A percentile compares a stretch with the other conserved stretches of the same genome.
These are phyloP conservation scores for Hysterium pulicare DNA, from an alignment of 2,329 filamentous ascomycete species.

Conservation along the genomic window DNA sequence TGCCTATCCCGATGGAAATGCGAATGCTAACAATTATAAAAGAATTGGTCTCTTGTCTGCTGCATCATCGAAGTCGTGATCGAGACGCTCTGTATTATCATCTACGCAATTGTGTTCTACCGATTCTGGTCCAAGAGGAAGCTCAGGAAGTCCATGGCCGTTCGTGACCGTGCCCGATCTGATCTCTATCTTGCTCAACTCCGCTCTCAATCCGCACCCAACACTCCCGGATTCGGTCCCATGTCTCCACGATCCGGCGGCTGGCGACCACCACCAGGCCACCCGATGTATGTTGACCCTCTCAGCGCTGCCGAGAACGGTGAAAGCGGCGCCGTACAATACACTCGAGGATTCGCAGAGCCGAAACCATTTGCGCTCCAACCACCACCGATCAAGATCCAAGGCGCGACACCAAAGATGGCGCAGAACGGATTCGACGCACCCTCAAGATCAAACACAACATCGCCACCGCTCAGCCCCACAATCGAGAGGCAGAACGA, in stretches of 20 bases:
- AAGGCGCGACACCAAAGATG: conserved; percentile 70
- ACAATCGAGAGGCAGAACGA: conserved; percentile 52
- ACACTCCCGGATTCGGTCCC: conserved; percentile 79
- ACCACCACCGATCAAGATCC: conserved; percentile 75
- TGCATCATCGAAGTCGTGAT: conserved; percentile 95
- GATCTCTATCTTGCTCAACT: conserved; percentile 81
- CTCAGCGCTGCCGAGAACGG: conserved; percentile 53
- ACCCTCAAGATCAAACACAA: conserved; percentile 33
- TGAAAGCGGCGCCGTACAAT: conserved; percentile 38
- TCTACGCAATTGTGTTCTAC: conserved; percentile 96
- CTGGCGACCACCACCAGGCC: conserved; percentile 45
- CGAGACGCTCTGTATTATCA: conserved; percentile 83
- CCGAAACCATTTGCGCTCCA: conserved; percentile 77
- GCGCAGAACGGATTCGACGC: conserved; percentile 60
- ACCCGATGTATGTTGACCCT: conserved; percentile 42
- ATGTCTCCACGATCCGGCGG: conserved; percentile 60
- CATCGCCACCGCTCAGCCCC: conserved; percentile 36
- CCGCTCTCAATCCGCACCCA: conserved; percentile 78
- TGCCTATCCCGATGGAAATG: background rate
- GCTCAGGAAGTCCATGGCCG: conserved; percentile 94
- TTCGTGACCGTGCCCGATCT: conserved; percentile 87
- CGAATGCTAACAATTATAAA: conserved; percentile 16
- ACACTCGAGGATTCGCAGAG: conserved; percentile 44
- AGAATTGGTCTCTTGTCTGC: conserved; percentile 96
- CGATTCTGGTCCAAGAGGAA: conserved; percentile 95